Evolutionary conservation across 1,284 basidiomycete species (phyloP).

Genomic region (Neonothopanus nambi): DNA sequence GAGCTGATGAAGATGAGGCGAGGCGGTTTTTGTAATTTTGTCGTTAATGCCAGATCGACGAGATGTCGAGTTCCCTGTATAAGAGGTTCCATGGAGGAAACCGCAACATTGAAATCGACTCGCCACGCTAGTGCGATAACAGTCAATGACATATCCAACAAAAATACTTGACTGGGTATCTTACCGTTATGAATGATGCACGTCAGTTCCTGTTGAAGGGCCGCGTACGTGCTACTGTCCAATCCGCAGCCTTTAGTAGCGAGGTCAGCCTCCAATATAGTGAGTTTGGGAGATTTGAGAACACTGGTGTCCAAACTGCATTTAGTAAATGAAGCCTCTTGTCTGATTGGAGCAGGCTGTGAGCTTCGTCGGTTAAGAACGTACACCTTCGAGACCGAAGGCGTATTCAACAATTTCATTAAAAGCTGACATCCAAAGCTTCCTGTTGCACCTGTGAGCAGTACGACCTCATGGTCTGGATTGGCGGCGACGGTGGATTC

Average conservation of each 20-base stretch:
- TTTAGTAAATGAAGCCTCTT: not conserved
- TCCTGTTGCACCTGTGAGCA: constrained; percentile 29
- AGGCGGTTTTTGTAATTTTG: no score
- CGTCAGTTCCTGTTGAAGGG: constrained; percentile 1
- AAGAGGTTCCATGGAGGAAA: not conserved
- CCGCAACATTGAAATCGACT: not conserved
- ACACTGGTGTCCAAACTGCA: not conserved
- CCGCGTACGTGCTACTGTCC: constrained; percentile 15
- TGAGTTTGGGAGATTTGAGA: not conserved
- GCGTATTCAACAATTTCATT: constrained; percentile 3
- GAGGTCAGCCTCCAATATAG: not conserved
- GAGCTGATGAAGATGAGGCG: no score
- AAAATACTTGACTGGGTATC: not conserved
- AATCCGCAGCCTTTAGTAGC: not conserved
- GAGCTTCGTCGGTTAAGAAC: not conserved
- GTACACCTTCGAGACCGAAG: not conserved
- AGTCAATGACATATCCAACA: not conserved
- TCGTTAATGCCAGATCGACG: no score
- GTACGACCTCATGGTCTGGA: constrained; percentile 16
- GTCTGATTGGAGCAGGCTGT: not conserved
- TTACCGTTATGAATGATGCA: constrained; percentile 4
- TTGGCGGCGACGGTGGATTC: no score
- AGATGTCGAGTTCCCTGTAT: not conserved
- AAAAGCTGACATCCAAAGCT: constrained; percentile 25
- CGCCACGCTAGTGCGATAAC: not conserved